A percentile compares a stretch with the other conserved stretches of the same genome.
Evolutionary conservation across 2,329 filamentous ascomycete species (phyloP).

Genomic region (Sarocladium kiliense): DNA sequence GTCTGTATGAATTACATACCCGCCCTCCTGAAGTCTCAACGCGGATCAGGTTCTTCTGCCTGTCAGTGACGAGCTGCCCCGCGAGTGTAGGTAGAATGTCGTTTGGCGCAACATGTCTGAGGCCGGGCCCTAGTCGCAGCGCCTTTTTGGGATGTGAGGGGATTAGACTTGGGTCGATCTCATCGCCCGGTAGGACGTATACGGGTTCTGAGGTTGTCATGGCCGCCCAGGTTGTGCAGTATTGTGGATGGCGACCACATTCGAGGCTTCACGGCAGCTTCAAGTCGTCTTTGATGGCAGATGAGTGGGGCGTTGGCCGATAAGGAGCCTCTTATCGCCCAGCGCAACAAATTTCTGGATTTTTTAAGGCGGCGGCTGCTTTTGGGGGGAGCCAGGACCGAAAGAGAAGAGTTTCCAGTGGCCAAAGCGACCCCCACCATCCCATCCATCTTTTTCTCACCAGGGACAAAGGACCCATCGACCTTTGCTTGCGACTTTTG

Average conservation of each 20-base stretch:
- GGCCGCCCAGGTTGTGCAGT: constrained; percentile 4
- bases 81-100: constrained; percentile 65
- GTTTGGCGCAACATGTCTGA: constrained; percentile 75
- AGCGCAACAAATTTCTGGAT: constrained; percentile 6
- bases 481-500: constrained; percentile 4
- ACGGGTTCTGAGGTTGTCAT: constrained; percentile 49
- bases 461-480: background rate
- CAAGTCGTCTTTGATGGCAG: background rate
- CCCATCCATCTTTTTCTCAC: constrained; percentile 5
- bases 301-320: background rate
- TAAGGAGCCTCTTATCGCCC: constrained; percentile 3
- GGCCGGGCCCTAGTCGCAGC: constrained; percentile 76
- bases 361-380: background rate
- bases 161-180: constrained; percentile 59
- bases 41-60: constrained; percentile 71
- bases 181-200: constrained; percentile 78
- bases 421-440: background rate
- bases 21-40: constrained; percentile 67
- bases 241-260: background rate
- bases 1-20: constrained; percentile 39
- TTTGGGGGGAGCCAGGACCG: too few species aligned
- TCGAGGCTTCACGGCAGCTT: background rate
- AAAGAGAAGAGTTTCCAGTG: too few species aligned
- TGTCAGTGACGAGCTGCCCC: constrained; percentile 62
- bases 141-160: constrained; percentile 65